Evolutionary conservation across 495 filamentous ascomycete genomes (phyloP).

Genomic region (Tuber melanosporum): DNA sequence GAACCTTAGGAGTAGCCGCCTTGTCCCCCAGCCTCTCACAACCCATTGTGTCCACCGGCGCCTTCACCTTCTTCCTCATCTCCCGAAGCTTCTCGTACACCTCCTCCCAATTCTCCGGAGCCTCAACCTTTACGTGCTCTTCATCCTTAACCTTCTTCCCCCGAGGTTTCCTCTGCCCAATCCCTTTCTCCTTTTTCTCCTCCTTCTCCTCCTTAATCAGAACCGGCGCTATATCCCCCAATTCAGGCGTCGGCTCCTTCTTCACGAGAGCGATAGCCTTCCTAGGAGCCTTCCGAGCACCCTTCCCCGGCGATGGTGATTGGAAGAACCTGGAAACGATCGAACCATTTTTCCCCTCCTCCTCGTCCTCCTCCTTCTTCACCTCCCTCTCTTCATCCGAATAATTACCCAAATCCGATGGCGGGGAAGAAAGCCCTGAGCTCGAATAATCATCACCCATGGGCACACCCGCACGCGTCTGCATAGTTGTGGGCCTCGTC

Average conservation of each 20-base stretch:
- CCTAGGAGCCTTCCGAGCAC: not conserved
- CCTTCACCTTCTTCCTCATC: slow-evolving; percentile 71
- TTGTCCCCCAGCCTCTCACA: slow-evolving; percentile 69
- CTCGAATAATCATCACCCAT: slow-evolving; percentile 17
- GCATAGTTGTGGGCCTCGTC: slow-evolving; percentile 10
- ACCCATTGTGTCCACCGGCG: slow-evolving; percentile 96
- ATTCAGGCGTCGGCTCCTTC: slow-evolving; percentile 18
- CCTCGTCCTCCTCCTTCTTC: not conserved
- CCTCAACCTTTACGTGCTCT: slow-evolving; percentile 25
- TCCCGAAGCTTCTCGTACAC: slow-evolving; percentile 69
- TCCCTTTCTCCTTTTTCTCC: slow-evolving; percentile 5
- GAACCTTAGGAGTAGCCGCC: slow-evolving; percentile 45
- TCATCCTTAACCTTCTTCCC: slow-evolving; percentile 11
- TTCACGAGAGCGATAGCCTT: slow-evolving; percentile 4
- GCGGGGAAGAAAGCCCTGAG: slow-evolving; percentile 26
- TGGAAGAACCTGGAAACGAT: slow-evolving; percentile 27
- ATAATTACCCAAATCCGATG: slow-evolving; percentile 28
- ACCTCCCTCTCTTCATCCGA: slow-evolving; percentile 12
- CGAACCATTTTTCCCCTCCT: not conserved
- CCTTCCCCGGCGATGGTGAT: not conserved
- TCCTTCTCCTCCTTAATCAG: slow-evolving; percentile 24
- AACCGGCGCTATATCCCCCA: slow-evolving; percentile 21
- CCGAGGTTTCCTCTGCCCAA: not conserved
- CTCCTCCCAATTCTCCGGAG: slow-evolving; percentile 77
- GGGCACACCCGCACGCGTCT: slow-evolving; percentile 23